phyloP scores from a whole-genome alignment of 2,329 filamentous ascomycete genomes.

The Lachnellula cervina region DNA sequence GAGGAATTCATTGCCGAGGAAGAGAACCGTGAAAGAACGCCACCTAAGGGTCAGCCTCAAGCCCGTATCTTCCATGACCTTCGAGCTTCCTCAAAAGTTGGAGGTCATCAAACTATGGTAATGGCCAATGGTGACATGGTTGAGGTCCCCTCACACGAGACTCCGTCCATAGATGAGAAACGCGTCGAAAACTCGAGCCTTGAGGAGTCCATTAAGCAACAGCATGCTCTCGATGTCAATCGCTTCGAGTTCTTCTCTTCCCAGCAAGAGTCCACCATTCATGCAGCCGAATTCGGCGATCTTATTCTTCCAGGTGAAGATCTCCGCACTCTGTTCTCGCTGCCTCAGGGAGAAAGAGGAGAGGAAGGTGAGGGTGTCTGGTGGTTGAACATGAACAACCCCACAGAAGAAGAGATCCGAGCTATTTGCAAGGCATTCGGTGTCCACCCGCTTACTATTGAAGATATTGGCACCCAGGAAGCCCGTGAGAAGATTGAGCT shows the following conservation, averaged over 20 bases:
- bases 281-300: conserved; percentile 82
- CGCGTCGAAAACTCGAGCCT: conserved; percentile 29
- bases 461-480: conserved; percentile 94
- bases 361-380: conserved; percentile 74
- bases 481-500: conserved; percentile 97
- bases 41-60: conserved; percentile 28
- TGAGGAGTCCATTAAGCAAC: conserved; percentile 24
- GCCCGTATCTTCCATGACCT: conserved; percentile 31
- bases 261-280: conserved; percentile 87
- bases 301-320: conserved; percentile 85
- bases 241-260: conserved; percentile 97
- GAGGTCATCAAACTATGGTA: conserved; percentile 13
- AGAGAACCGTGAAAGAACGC: conserved; percentile 42
- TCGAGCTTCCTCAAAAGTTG: conserved; percentile 16
- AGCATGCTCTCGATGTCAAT: conserved; percentile 55
- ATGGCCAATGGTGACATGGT: conserved; percentile 55
- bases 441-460: conserved; percentile 89
- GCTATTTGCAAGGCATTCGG: conserved; percentile 91
- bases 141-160: conserved; percentile 43
- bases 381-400: conserved; percentile 95
- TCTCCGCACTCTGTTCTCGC: conserved; percentile 77
- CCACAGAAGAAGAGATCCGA: conserved; percentile 81
- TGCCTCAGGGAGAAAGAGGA: conserved; percentile 59
- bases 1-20: conserved; percentile 80
- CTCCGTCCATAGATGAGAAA: conserved; percentile 47